Conservation (phyloP, 1,139 yeast species). For the Yamadazyma trypodendri region DNA sequence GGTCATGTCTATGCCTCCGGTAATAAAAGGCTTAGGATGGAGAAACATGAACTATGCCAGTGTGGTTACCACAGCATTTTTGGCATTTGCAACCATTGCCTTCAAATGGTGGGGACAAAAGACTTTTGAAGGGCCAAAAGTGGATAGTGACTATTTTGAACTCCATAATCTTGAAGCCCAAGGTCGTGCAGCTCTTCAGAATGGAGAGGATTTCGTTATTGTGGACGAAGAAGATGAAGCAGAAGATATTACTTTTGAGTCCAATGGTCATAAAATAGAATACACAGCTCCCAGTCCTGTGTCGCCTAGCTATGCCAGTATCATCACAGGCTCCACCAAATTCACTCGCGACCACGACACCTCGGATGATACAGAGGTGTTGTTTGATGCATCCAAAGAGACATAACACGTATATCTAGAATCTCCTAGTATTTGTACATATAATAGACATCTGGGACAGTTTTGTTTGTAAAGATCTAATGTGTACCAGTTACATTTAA, state of each 20-base stretch:
- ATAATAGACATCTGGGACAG: too few relatives aligned
- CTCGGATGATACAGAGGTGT: slow-evolving; percentile 5
- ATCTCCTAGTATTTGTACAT: too few relatives aligned
- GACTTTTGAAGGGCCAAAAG: slow-evolving; percentile 64
- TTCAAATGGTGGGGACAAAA: slow-evolving; percentile 60
- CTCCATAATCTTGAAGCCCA: slow-evolving; percentile 28
- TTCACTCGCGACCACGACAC: slow-evolving; percentile 3
- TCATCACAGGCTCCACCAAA: slow-evolving; percentile 3
- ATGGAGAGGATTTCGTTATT: slow-evolving; percentile 9
- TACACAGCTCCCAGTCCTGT: slow-evolving; percentile 14
- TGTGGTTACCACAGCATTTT: slow-evolving; percentile 53
- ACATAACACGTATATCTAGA: not conserved
- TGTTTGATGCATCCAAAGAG: slow-evolving; percentile 6
- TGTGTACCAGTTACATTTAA: too few relatives aligned
- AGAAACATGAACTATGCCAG: slow-evolving; percentile 74
- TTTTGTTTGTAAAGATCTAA: too few relatives aligned
- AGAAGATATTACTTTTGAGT: slow-evolving; percentile 8
- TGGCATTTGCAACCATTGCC: slow-evolving; percentile 47
- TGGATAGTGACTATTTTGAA: slow-evolving; percentile 52
- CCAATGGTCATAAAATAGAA: slow-evolving; percentile 9
- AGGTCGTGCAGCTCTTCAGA: slow-evolving; percentile 11
- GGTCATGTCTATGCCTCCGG: slow-evolving; percentile 72
- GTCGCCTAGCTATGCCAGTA: slow-evolving; percentile 11
- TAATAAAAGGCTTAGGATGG: slow-evolving; percentile 57
- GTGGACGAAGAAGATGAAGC: slow-evolving; percentile 16